Conservation (phyloP, 345 rosid genomes). For the Microthlaspi erraticum region DNA sequence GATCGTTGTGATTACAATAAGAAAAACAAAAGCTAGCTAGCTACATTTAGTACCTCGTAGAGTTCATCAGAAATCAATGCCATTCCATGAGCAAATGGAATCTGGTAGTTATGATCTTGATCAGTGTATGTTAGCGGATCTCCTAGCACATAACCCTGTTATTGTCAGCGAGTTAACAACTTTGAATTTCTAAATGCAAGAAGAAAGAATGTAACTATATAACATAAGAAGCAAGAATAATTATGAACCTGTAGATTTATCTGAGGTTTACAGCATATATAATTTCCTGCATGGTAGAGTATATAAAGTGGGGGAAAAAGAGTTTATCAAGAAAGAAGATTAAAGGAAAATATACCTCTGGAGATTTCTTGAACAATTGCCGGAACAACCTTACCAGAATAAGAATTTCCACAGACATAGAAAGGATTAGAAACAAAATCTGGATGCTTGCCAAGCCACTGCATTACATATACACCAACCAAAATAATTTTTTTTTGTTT, state of each 20-base stretch:
- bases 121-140: not conserved
- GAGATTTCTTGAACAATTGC: slow-evolving; percentile 12
- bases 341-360: not conserved
- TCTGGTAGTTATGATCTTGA: not conserved
- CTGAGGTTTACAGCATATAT: not conserved
- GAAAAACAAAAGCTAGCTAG: not conserved
- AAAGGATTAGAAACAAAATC: not conserved
- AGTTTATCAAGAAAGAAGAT: not conserved
- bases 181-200: not conserved
- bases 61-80: slow-evolving; percentile 15
- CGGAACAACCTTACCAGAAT: slow-evolving; percentile 1
- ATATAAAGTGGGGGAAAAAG: not conserved
- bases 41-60: not conserved
- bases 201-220: not conserved
- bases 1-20: not conserved
- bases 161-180: not conserved
- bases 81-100: slow-evolving; percentile 24
- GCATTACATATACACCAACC: not conserved
- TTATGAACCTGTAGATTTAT: not conserved
- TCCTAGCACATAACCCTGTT: slow-evolving; percentile 23
- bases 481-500: too few species aligned
- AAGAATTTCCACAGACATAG: not conserved
- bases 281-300: not conserved
- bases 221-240: not conserved
- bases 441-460: slow-evolving; percentile 13